Conservation (phyloP, 176 grass and related monocot species). For the Metroxylon sagu region DNA sequence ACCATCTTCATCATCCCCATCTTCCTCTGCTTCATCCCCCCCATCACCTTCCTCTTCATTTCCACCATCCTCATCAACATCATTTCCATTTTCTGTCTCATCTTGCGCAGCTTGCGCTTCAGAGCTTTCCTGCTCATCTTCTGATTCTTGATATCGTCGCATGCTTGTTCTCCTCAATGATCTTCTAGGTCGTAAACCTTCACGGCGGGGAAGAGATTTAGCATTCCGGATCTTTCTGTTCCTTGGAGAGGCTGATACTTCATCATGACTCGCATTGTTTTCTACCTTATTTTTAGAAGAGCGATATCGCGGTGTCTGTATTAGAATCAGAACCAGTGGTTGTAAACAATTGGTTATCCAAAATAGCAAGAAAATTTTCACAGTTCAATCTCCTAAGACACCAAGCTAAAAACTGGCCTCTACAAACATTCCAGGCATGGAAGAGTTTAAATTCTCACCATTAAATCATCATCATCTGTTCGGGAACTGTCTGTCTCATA, state of each 20-base stretch:
- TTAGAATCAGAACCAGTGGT: not conserved
- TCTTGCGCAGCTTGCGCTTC: constrained; percentile 49
- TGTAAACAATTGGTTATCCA: not conserved
- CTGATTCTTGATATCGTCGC: constrained; percentile 64
- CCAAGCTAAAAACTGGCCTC: constrained; percentile 4
- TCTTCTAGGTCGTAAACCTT: constrained; percentile 88
- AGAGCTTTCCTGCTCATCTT: constrained; percentile 77
- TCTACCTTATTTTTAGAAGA: constrained; percentile 74
- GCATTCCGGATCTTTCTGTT: constrained; percentile 50
- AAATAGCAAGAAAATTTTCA: not conserved
- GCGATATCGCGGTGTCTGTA: constrained; percentile 67
- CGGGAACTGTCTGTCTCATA: constrained; percentile 83
- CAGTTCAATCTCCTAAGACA: constrained; percentile 1
- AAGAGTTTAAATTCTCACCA: constrained; percentile 46
- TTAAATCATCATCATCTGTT: constrained; percentile 95
- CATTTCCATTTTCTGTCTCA: constrained; percentile 80
- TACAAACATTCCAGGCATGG: constrained; percentile 3
- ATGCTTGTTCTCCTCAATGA: constrained; percentile 40
- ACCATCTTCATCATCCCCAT: constrained; percentile 92
- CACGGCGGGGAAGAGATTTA: constrained; percentile 65
- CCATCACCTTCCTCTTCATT: constrained; percentile 72
- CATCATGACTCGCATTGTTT: constrained; percentile 39
- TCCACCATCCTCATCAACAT: constrained; percentile 67
- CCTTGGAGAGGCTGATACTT: constrained; percentile 33
- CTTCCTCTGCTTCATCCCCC: constrained; percentile 82